Evolutionary conservation across 257 asterid genomes (phyloP), one percentile per base, ranked within the genome.

Genomic region (Solanum chaucha): DNA sequence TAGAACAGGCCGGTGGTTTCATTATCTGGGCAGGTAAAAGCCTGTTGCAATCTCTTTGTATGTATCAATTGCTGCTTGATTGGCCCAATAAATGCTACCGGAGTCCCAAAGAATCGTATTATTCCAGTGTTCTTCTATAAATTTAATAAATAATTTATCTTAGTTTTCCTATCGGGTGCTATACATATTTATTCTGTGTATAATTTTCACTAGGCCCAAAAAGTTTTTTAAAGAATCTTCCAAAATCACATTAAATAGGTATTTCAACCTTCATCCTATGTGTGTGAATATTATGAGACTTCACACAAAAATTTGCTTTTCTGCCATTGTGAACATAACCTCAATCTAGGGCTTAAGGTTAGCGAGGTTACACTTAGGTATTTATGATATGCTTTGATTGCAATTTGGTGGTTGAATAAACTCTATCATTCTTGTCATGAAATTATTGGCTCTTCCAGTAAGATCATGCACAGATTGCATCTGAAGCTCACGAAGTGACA

Each of bases 1-100:
- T 95, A 86, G 98, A 94, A 91, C 93, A 92, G 88, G 98, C 98
- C 10, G 98, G 98, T 24, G 98, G 98, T 58, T 93, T 94, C 88
- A 86, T 95, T 72, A 89, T 91, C 26, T 95, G 98, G 98, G 96
- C 98, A 84, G 98, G 98, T 95, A 91, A 67, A 22, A 48, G 44
- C 35, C 41, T 65, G 51, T 86, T 61, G 12, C 80, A 38, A 70
- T 30, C 24, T 59, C 34, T 73, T 13, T 40, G 48, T 26, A 30
- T 40, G 64, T 75, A 85, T 75, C n/a, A 55, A 61, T 19, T 81
- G 70, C 44, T 51, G 70, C 70, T 81, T 81, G 68, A 30, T 81
- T 81, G 20, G 68, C 40, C 44, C 68, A 19, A 26, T 28, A 17
- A 81, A 48, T 81, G 68, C 68, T 30, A 10, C 30, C n/a, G 17